phyloP scores from a whole-genome alignment of 352 stramenopile genomes.

The Pythium biforme region DNA sequence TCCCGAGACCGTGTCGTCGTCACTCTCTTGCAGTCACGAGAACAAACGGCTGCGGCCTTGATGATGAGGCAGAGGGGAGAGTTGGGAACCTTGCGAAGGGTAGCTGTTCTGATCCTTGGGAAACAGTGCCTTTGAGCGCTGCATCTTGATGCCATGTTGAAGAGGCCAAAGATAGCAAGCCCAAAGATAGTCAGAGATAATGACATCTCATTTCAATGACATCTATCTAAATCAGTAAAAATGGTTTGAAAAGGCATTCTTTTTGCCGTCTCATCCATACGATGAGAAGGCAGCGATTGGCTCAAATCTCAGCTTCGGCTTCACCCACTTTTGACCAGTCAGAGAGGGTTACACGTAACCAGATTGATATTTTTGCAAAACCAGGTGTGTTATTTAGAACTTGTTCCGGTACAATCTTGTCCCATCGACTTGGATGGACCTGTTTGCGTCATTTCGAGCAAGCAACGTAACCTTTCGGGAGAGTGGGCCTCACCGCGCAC shows the following conservation, averaged over 20 bases:
- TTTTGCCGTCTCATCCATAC: background rate
- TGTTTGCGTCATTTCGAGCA: slow-evolving; percentile 27
- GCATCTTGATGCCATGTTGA: background rate
- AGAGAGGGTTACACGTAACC: slow-evolving; percentile 1
- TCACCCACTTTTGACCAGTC: background rate
- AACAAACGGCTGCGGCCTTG: no score
- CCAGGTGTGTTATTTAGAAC: background rate
- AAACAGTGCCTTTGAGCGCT: no score
- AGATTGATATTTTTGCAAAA: background rate
- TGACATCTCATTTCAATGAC: slow-evolving; percentile 12
- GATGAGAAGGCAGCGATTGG: slow-evolving; percentile 1
- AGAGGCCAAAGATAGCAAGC: slow-evolving; percentile 22
- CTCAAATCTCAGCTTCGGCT: background rate
- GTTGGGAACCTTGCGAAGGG: background rate
- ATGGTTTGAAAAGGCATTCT: background rate
- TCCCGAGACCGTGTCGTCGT: background rate
- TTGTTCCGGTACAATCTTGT: background rate
- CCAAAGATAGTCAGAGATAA: slow-evolving; percentile 22
- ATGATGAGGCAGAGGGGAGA: background rate
- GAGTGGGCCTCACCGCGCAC: background rate
- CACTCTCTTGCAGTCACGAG: background rate
- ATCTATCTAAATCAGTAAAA: slow-evolving; percentile 1
- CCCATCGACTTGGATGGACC: background rate
- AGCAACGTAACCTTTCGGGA: slow-evolving; percentile 23
- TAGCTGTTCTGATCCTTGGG: background rate